Conservation (phyloP, 768 basidiomycete genomes). For the Cubamyces lactineus region DNA sequence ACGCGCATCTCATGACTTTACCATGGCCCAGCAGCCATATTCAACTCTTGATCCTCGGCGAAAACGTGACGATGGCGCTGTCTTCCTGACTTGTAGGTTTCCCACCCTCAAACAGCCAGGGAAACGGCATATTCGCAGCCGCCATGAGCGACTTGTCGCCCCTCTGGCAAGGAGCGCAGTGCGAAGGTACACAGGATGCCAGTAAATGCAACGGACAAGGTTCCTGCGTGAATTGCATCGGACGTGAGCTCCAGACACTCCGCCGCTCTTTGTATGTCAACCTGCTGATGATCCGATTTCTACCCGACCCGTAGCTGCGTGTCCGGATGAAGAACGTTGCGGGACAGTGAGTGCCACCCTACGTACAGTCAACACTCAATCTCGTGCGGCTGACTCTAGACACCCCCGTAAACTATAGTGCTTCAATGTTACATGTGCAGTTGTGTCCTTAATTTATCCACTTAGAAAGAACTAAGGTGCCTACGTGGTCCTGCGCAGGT, state of each 20-base stretch:
- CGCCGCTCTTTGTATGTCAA: not conserved
- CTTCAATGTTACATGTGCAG: slow-evolving; percentile 35
- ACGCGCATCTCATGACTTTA: not conserved
- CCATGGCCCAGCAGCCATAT: too few species aligned
- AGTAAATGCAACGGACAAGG: slow-evolving; percentile 33
- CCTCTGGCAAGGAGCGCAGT: slow-evolving; percentile 36
- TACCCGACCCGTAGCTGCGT: slow-evolving; percentile 19
- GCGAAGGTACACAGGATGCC: slow-evolving; percentile 35
- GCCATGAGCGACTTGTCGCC: slow-evolving; percentile 39
- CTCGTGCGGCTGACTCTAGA: not conserved
- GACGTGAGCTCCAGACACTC: slow-evolving; percentile 29
- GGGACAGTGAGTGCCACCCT: slow-evolving; percentile 24
- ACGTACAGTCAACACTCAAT: not conserved
- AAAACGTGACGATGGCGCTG: too few species aligned
- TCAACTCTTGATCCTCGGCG: too few species aligned
- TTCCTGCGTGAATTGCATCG: slow-evolving; percentile 34
- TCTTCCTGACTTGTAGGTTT: slow-evolving; percentile 22
- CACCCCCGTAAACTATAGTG: slow-evolving; percentile 23
- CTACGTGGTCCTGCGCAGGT: slow-evolving; percentile 16
- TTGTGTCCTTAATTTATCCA: too few species aligned
- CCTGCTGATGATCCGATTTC: not conserved
- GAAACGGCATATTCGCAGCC: slow-evolving; percentile 36
- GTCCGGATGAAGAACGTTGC: slow-evolving; percentile 29
- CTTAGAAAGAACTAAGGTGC: not conserved
- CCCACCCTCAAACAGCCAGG: slow-evolving; percentile 36